Base-by-base conservation (phyloP, 257 asterid species). In the Solanum stenotomum region DNA sequence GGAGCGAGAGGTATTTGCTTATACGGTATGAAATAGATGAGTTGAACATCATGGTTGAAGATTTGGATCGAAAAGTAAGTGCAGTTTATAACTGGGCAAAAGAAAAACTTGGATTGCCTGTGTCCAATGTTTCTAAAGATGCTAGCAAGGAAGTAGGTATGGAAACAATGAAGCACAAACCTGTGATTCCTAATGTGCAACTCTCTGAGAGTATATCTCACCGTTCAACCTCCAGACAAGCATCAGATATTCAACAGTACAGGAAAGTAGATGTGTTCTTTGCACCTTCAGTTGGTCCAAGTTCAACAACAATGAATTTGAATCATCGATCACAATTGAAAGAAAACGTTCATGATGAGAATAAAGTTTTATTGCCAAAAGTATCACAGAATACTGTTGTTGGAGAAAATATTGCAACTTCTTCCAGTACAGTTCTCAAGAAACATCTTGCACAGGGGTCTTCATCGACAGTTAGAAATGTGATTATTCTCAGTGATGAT, bases 21-120 rank as follows among this genome's bases (percentile, higher is more conserved):
- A 83, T 90, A 86, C 90, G 99, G 44, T 90, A 93, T 61, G 88
- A 83, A 59, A 90, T 90, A 5, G 56, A 84, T 2, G 97, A 95
- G 71, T 85, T 96, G 92, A 68, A 89, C 38, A 87, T 89, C 88
- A 92, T 97, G 13, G 95, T 93, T 61, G 94, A 92, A 91, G 99
- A 96, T 38, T 86, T 97, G 71, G 95, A 96, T 90, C 98, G 95
- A 70, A 91, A 93, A 6, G 31, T 89, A 56, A 86, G 86, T 67
- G 94, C 97, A 11, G 29, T 92, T 2, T 82, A 83, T 52, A 89
- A 61, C 87, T 89, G 96, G 93, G 93, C 85, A 34, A 91, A 87
- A 87, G 90, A 78, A 90, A 91, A 92, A 74, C 84, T 89, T 34
- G 89, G 91, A 2, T 78, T 91, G 86, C 85, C 89, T 88, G 29